Percentiles rank a stretch among this genome's conserved stretches.
Evolutionary conservation across 2,329 filamentous ascomycete genomes (phyloP).

Genomic region (Aciculosporium take): DNA sequence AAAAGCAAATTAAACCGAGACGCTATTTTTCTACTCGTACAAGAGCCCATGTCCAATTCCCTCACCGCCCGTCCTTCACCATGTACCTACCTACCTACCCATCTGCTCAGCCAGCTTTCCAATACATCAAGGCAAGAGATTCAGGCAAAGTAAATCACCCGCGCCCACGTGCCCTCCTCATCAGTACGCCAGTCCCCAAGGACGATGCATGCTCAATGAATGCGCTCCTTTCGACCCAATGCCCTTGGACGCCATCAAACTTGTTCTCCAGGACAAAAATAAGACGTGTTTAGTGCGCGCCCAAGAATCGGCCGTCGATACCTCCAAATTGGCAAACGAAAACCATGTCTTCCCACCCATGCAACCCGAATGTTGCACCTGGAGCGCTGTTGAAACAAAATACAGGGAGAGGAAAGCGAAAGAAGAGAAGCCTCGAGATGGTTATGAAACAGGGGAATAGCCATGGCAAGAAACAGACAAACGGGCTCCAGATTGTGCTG

Average conservation of each 20-base stretch:
- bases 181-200: slow-evolving; percentile 17
- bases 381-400: slow-evolving; percentile 10
- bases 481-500: slow-evolving; percentile 4
- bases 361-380: too few species aligned
- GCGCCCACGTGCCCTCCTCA: neutral
- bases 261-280: slow-evolving; percentile 20
- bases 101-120: too few species aligned
- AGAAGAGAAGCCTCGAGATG: neutral
- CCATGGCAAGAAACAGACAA: neutral
- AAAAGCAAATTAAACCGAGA: too few species aligned
- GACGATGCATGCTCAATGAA: slow-evolving; percentile 28
- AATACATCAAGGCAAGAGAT: too few species aligned
- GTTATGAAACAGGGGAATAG: neutral
- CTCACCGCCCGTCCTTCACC: too few species aligned
- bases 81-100: too few species aligned
- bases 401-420: slow-evolving; percentile 14
- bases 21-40: too few species aligned
- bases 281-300: slow-evolving; percentile 12
- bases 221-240: slow-evolving; percentile 27
- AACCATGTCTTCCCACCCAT: slow-evolving; percentile 16
- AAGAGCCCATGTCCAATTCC: too few species aligned
- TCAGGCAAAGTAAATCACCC: slow-evolving; percentile 1
- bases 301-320: slow-evolving; percentile 17
- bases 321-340: slow-evolving; percentile 14
- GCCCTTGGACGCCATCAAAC: slow-evolving; percentile 18